Evolutionary conservation across 768 basidiomycete genomes (phyloP).

Genomic region (Dioszegia aurantiaca): DNA sequence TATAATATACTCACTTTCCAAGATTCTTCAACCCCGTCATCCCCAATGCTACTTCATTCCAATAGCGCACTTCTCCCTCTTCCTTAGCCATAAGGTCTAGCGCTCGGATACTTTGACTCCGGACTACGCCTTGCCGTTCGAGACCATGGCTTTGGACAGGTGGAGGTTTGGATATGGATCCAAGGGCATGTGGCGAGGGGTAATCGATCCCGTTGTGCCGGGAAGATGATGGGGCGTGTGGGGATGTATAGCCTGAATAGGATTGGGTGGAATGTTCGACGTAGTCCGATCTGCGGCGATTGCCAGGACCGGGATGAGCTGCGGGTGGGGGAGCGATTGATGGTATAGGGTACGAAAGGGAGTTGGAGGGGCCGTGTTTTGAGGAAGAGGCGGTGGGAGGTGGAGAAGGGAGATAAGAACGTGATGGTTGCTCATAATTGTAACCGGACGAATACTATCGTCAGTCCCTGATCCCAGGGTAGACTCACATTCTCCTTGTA

Average conservation of each 20-base stretch:
- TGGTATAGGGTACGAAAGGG: constrained; percentile 49
- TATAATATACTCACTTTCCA: constrained; percentile 47
- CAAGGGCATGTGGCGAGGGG: constrained; percentile 60
- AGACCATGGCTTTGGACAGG: constrained; percentile 70
- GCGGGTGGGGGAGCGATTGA: constrained; percentile 69
- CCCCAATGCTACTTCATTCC: constrained; percentile 75
- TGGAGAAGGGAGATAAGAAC: constrained; percentile 31
- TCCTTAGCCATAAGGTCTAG: constrained; percentile 58
- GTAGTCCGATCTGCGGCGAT: constrained; percentile 72
- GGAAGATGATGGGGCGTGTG: constrained; percentile 56
- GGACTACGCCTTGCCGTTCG: constrained; percentile 60
- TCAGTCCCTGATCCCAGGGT: constrained; percentile 11
- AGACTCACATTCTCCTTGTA: constrained; percentile 37
- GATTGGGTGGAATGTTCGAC: constrained; percentile 67
- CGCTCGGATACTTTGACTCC: constrained; percentile 43
- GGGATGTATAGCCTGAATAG: constrained; percentile 54
- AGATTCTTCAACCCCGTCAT: constrained; percentile 88
- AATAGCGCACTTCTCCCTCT: constrained; percentile 79
- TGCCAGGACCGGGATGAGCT: constrained; percentile 72
- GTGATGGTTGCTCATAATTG: constrained; percentile 3
- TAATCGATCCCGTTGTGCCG: constrained; percentile 65
- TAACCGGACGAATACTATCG: not conserved
- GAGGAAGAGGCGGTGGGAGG: not conserved
- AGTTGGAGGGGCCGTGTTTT: constrained; percentile 35
- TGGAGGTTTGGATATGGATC: constrained; percentile 64